Evolutionary conservation across 2,329 filamentous ascomycete species (phyloP).

Genomic region (Escovopsis sp.): DNA sequence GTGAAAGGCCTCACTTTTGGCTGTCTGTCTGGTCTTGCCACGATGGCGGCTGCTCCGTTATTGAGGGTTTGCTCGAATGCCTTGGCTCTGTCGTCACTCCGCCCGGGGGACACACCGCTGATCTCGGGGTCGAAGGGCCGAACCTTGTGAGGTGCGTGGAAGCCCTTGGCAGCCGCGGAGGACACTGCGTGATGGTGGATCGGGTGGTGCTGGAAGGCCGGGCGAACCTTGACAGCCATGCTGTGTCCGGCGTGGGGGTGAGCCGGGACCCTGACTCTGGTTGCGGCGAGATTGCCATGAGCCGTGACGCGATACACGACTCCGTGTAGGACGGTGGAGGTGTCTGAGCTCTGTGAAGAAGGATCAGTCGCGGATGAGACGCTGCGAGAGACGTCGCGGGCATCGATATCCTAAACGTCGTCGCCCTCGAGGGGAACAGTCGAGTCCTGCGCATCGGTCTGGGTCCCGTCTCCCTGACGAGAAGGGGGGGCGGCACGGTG

Average conservation of each 20-base stretch:
- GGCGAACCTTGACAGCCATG: conserved; percentile 13
- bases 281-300: conserved; percentile 6
- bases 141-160: conserved; percentile 7
- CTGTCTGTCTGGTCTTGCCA: too few species aligned
- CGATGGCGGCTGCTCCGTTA: too few species aligned
- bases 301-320: conserved; percentile 8
- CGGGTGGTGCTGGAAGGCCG: conserved; percentile 9
- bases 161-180: conserved; percentile 6
- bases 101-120: neutral
- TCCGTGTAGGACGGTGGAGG: conserved; percentile 6
- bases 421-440: conserved; percentile 7
- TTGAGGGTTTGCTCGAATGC: neutral
- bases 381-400: neutral
- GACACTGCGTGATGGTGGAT: conserved; percentile 9
- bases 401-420: conserved; percentile 9
- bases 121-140: conserved; percentile 6
- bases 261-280: conserved; percentile 5
- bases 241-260: conserved; percentile 10
- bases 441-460: conserved; percentile 6
- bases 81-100: too few species aligned
- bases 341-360: conserved; percentile 9
- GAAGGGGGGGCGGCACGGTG: neutral
- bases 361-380: conserved; percentile 3
- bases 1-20: conserved; percentile 4
- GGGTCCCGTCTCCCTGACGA: neutral